Conservation (phyloP, 2,329 filamentous ascomycete species). For the Rhexocercosporidium sp. region DNA sequence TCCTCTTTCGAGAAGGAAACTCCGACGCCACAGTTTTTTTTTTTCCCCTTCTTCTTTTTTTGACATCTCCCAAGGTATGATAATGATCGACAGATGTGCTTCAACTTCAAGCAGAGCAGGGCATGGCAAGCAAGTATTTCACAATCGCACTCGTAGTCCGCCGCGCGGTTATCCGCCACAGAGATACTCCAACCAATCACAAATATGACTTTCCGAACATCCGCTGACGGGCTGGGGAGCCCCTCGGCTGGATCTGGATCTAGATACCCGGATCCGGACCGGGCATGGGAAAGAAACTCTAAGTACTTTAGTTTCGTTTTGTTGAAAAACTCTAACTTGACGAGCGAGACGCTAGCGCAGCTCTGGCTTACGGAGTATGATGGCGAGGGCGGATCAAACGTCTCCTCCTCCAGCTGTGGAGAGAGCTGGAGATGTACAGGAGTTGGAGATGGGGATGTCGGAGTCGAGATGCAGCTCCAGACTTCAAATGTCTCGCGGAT, state of each 20-base stretch:
- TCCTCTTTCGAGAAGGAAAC: too few relatives aligned
- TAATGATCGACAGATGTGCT: not conserved
- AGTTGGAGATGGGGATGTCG: too few relatives aligned
- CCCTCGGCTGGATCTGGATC: too few relatives aligned
- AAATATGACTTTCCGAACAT: too few relatives aligned
- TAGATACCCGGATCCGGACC: too few relatives aligned
- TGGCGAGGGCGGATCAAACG: constrained; percentile 1
- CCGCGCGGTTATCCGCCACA: constrained; percentile 5
- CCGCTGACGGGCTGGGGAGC: too few relatives aligned
- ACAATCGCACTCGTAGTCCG: not conserved
- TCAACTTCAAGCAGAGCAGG: not conserved
- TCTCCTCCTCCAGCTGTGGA: not conserved
- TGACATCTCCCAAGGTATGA: not conserved
- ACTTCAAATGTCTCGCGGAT: not conserved
- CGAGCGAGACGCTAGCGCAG: not conserved
- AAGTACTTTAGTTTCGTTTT: too few relatives aligned
- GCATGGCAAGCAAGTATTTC: not conserved
- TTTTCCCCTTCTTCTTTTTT: too few relatives aligned
- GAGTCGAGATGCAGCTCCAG: not conserved
- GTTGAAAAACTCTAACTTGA: not conserved
- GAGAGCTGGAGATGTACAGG: too few relatives aligned
- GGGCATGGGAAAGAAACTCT: too few relatives aligned
- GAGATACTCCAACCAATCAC: not conserved
- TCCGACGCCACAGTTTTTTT: too few relatives aligned
- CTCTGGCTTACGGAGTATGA: too few relatives aligned